Percentiles rank a stretch among this genome's conserved stretches.
Evolutionary conservation across 768 basidiomycete genomes (phyloP).

Genomic region (Favolaschia claudopus): DNA sequence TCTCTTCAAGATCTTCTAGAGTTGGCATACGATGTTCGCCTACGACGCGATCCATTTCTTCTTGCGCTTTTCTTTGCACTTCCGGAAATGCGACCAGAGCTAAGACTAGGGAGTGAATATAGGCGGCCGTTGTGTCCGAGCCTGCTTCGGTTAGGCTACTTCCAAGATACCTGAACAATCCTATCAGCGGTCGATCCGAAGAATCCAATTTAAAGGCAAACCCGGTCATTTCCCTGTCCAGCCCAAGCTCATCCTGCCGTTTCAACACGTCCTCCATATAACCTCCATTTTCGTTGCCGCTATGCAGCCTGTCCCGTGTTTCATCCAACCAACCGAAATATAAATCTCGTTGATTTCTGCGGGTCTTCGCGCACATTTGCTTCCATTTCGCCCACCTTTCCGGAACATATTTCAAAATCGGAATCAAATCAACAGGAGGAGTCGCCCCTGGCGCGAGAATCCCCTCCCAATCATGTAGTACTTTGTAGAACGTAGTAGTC

Average conservation of each 20-base stretch:
- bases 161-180: slow-evolving; percentile 35
- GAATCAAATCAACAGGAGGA: slow-evolving; percentile 45
- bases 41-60: slow-evolving; percentile 36
- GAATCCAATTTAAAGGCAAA: background rate
- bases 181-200: background rate
- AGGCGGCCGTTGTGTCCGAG: slow-evolving; percentile 38
- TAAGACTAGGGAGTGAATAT: slow-evolving; percentile 33
- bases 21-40: slow-evolving; percentile 32
- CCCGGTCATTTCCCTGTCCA: slow-evolving; percentile 15
- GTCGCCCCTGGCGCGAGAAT: slow-evolving; percentile 41
- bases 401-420: slow-evolving; percentile 41
- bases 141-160: slow-evolving; percentile 39
- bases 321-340: slow-evolving; percentile 38
- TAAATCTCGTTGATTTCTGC: slow-evolving; percentile 34
- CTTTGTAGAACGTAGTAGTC: slow-evolving; percentile 35
- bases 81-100: slow-evolving; percentile 36
- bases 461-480: slow-evolving; percentile 33
- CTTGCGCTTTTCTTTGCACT: slow-evolving; percentile 32
- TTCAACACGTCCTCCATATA: slow-evolving; percentile 42
- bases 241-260: slow-evolving; percentile 9
- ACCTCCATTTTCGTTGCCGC: slow-evolving; percentile 35
- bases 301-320: slow-evolving; percentile 32
- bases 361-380: slow-evolving; percentile 27
- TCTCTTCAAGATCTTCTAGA: slow-evolving; percentile 26
- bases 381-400: slow-evolving; percentile 47